Conservation (phyloP, 106 monocot genomes). For the Triglochin maritima region DNA sequence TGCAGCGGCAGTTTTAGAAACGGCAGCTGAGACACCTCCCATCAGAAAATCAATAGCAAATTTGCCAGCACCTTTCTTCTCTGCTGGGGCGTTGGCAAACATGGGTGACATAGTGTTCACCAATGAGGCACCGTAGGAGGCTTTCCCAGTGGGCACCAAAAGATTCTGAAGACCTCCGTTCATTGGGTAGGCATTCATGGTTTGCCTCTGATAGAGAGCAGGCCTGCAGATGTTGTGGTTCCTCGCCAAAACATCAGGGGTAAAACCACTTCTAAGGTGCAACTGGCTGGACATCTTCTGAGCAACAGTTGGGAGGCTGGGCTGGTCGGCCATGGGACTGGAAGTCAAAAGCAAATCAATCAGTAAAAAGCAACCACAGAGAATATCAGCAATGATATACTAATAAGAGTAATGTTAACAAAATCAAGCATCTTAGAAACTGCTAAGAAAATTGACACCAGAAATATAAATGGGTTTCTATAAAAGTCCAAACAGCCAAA, state of each 20-base stretch:
- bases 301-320: constrained; percentile 6
- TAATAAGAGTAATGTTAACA: too few relatives aligned
- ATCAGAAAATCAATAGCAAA: constrained; percentile 14
- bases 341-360: background rate
- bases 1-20: constrained; percentile 13
- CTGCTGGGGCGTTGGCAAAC: constrained; percentile 12
- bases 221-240: constrained; percentile 4
- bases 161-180: constrained; percentile 8
- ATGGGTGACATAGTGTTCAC: constrained; percentile 3
- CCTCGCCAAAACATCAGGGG: constrained; percentile 9
- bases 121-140: constrained; percentile 2
- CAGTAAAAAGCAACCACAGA: too few relatives aligned
- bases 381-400: too few relatives aligned
- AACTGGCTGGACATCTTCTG: constrained; percentile 10
- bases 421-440: too few relatives aligned
- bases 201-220: constrained; percentile 7
- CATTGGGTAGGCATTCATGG: background rate
- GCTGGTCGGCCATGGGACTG: constrained; percentile 4
- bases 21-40: constrained; percentile 18
- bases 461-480: too few relatives aligned
- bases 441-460: too few relatives aligned
- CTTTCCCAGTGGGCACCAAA: background rate
- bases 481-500: too few relatives aligned
- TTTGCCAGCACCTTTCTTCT: constrained; percentile 5
- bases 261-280: background rate